phyloP scores from a whole-genome alignment of 176 grass and related monocot genomes.

The bread wheat (Triticum aestivum) region DNA sequence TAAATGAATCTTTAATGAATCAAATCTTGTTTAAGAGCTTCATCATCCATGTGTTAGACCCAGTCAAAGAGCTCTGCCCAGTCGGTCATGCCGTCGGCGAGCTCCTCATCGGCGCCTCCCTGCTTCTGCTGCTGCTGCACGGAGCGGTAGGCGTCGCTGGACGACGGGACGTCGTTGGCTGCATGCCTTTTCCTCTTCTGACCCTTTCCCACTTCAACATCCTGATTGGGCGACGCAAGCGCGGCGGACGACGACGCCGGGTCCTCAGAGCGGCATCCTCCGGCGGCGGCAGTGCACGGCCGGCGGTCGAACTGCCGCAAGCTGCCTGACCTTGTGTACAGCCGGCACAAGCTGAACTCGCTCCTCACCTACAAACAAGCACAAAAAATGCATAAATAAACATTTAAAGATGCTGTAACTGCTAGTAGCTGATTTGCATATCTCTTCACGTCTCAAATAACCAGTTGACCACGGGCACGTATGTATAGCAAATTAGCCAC shows the following conservation, averaged over 20 bases:
- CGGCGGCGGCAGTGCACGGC: slow-evolving; percentile 9
- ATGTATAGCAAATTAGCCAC: too few species aligned
- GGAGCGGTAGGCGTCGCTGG: background rate
- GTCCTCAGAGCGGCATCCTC: background rate
- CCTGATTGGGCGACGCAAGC: background rate
- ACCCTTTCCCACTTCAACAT: background rate
- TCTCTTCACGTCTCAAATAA: background rate
- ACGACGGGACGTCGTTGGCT: slow-evolving; percentile 28
- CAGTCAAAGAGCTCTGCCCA: slow-evolving; percentile 36
- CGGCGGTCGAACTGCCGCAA: slow-evolving; percentile 76
- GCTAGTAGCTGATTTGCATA: background rate
- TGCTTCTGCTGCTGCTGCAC: slow-evolving; percentile 16
- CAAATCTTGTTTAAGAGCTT: background rate
- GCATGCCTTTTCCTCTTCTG: slow-evolving; percentile 40
- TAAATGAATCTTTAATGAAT: background rate
- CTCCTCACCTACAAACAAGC: slow-evolving; percentile 52
- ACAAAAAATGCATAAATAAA: background rate
- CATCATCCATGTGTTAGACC: slow-evolving; percentile 1
- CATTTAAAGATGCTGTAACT: background rate
- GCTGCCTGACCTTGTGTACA: slow-evolving; percentile 69
- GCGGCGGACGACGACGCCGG: background rate
- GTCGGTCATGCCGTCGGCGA: background rate
- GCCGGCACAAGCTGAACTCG: slow-evolving; percentile 80
- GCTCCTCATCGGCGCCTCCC: background rate
- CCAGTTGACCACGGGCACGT: background rate